Percentiles rank a stretch among this genome's conserved stretches.
Conservation (phyloP, 441 rosid species). For the Gossypium trilobum region DNA sequence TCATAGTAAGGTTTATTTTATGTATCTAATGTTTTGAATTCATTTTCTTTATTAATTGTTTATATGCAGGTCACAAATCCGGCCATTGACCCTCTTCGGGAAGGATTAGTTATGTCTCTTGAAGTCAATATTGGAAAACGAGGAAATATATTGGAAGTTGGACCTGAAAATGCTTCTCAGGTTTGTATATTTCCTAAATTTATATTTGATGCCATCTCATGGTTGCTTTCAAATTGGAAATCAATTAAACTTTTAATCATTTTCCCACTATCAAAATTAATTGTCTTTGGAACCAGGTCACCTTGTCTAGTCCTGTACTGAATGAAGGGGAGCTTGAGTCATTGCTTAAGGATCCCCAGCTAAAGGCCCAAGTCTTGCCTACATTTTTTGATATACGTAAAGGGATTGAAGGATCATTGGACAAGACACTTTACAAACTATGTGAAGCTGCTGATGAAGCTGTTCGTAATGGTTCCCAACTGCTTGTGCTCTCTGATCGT, state of each 20-base stretch:
- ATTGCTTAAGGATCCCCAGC: constrained; percentile 54
- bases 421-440: constrained; percentile 51
- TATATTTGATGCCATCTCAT: background rate
- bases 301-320: constrained; percentile 72
- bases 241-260: constrained; percentile 13
- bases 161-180: constrained; percentile 95
- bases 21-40: background rate
- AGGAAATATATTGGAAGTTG: constrained; percentile 82
- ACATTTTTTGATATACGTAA: constrained; percentile 83
- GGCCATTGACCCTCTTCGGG: constrained; percentile 95
- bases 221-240: constrained; percentile 5
- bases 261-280: background rate
- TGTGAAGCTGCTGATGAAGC: constrained; percentile 99
- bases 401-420: constrained; percentile 86
- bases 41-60: background rate
- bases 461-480: constrained; percentile 89
- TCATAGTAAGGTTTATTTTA: background rate
- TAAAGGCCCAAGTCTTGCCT: constrained; percentile 60
- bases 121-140: constrained; percentile 93
- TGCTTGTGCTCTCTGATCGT: constrained; percentile 88
- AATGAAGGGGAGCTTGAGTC: constrained; percentile 88
- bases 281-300: constrained; percentile 43
- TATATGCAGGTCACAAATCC: constrained; percentile 85
- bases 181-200: constrained; percentile 30
- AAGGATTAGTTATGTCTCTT: constrained; percentile 97